Conservation (phyloP, 225 moss, liverwort and hornwort species). For the Pseudisothecium myosuroides region DNA sequence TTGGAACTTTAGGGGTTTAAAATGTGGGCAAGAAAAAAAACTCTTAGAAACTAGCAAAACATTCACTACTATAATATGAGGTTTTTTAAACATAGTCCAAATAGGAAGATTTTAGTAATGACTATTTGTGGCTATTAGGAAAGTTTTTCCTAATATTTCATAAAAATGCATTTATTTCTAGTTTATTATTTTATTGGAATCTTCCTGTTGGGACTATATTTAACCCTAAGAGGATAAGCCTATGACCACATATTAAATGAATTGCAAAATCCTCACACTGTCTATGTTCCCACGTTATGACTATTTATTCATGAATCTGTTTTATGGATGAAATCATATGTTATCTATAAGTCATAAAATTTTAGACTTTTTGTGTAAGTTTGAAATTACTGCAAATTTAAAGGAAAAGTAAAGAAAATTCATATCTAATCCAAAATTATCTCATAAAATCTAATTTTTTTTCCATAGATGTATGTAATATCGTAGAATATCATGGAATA, state of each 20-base stretch:
- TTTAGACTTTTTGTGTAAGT: neutral
- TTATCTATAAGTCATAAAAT: neutral
- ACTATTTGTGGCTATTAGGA: neutral
- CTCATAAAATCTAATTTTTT: neutral
- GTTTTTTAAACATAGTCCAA: neutral
- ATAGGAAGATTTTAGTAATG: neutral
- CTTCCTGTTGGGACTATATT: rapidly evolving
- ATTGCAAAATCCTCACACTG: neutral
- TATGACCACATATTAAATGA: neutral
- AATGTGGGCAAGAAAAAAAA: neutral
- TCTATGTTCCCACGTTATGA: neutral
- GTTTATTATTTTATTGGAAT: neutral
- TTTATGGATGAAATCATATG: neutral
- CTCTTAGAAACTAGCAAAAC: neutral
- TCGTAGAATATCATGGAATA: rapidly evolving
- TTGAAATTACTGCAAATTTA: neutral
- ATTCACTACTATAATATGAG: neutral
- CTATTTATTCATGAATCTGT: neutral
- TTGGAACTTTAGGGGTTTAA: too few relatives aligned
- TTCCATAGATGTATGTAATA: rapidly evolving
- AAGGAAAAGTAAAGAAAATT: neutral
- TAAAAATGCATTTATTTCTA: neutral
- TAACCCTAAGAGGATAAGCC: neutral
- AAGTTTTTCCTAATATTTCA: neutral
- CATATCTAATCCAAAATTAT: neutral